Evolutionary conservation across 202 grass and related monocot genomes (phyloP).

Genomic region (Schoenoplectus triqueter): DNA sequence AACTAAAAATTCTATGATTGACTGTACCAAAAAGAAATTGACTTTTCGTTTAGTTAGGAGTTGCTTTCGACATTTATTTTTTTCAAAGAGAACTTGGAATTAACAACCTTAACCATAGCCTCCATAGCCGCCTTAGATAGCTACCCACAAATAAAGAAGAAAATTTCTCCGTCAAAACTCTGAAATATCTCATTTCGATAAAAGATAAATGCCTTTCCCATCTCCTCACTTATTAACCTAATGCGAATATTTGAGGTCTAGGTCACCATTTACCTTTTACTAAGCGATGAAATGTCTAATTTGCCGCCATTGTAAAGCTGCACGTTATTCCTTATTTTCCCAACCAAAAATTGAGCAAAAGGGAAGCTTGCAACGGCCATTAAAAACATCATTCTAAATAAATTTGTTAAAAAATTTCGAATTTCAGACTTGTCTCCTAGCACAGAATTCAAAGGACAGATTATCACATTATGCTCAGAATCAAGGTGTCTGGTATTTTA

Average conservation of each 20-base stretch:
- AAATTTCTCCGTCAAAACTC: background rate
- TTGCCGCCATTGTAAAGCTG: background rate
- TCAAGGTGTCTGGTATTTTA: background rate
- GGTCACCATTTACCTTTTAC: too few relatives aligned
- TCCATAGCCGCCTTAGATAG: slow-evolving; percentile 58
- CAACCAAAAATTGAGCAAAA: background rate
- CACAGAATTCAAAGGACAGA: background rate
- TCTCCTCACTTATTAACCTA: background rate
- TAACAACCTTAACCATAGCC: slow-evolving; percentile 53
- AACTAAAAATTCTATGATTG: background rate
- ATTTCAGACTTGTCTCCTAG: background rate
- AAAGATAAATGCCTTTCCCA: background rate
- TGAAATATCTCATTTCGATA: background rate
- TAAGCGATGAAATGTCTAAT: background rate
- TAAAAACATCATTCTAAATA: background rate
- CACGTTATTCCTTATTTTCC: background rate
- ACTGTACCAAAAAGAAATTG: background rate
- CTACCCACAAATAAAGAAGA: slow-evolving; percentile 47
- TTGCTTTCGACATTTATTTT: background rate
- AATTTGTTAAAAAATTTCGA: background rate
- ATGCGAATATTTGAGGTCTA: too few relatives aligned
- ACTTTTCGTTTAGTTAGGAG: background rate
- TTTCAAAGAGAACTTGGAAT: background rate
- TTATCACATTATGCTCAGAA: background rate
- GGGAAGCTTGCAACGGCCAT: background rate